phyloP scores from a whole-genome alignment of 2,329 filamentous ascomycete species.

The Setomelanomma holmii region DNA sequence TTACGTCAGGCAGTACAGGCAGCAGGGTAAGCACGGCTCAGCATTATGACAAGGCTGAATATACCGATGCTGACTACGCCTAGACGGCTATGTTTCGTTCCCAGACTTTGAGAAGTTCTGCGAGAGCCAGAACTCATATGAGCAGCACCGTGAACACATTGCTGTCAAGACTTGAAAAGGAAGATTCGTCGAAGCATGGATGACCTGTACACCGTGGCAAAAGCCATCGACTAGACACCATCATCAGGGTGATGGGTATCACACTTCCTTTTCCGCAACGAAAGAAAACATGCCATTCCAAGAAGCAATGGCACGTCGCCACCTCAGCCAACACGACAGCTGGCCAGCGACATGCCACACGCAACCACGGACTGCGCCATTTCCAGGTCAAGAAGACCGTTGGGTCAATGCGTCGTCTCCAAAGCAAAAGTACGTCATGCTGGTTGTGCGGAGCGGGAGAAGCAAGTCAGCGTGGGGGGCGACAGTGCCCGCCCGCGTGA shows the following conservation, averaged over 20 bases:
- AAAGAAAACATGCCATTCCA: neutral
- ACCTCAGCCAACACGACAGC: neutral
- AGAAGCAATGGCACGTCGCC: neutral
- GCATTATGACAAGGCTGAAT: slow-evolving; percentile 22
- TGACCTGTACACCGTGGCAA: neutral
- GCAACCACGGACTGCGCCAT: slow-evolving; percentile 3
- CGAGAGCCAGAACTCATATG: slow-evolving; percentile 45
- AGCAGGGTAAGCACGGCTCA: slow-evolving; percentile 45
- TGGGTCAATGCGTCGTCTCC: neutral
- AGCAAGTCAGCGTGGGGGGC: slow-evolving; percentile 18
- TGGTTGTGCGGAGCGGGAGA: slow-evolving; percentile 11
- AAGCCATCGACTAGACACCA: neutral
- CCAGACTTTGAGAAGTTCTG: slow-evolving; percentile 74
- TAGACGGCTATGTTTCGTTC: slow-evolving; percentile 73
- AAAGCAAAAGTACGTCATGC: slow-evolving; percentile 6
- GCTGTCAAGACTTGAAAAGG: slow-evolving; percentile 43
- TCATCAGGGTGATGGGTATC: slow-evolving; percentile 3
- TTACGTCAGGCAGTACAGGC: slow-evolving; percentile 45
- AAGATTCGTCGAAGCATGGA: neutral
- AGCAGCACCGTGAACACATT: slow-evolving; percentile 36
- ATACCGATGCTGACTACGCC: slow-evolving; percentile 24
- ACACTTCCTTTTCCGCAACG: neutral
- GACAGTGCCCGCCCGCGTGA: slow-evolving; percentile 13
- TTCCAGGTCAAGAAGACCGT: neutral
- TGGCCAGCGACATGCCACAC: neutral